Conservation (phyloP, 495 filamentous ascomycete genomes). For the Daldinia bambusicola region DNA sequence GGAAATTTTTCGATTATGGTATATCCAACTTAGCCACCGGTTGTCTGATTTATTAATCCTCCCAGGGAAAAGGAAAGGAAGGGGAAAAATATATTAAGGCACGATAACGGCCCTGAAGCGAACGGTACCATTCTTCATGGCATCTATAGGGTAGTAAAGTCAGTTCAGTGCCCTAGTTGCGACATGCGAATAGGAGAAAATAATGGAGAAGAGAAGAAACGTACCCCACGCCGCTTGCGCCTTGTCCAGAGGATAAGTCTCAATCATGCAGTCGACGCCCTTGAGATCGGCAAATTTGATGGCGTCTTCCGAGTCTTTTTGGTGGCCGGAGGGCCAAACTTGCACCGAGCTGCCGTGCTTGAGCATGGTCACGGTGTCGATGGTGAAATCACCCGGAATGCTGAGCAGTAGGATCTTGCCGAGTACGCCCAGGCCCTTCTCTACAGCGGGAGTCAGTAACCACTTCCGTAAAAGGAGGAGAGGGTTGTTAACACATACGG, state of each 20-base stretch:
- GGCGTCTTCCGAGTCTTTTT: constrained; percentile 69
- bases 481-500: not conserved
- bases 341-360: constrained; percentile 12
- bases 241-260: constrained; percentile 69
- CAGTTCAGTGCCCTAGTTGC: not conserved
- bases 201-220: not conserved
- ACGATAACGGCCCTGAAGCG: constrained; percentile 19
- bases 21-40: constrained; percentile 1
- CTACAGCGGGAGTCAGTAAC: not conserved
- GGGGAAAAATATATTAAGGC: not conserved
- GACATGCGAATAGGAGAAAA: not conserved
- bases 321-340: constrained; percentile 58
- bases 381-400: constrained; percentile 5
- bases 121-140: constrained; percentile 5
- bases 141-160: not conserved
- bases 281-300: constrained; percentile 68
- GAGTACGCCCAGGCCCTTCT: constrained; percentile 6
- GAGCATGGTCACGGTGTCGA: constrained; percentile 12
- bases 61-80: no score
- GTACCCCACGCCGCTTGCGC: constrained; percentile 59
- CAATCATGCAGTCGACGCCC: constrained; percentile 67
- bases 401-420: constrained; percentile 5
- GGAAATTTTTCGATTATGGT: not conserved
- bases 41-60: not conserved
- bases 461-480: not conserved